A percentile compares a stretch with the other conserved stretches of the same genome.
These are phyloP conservation scores for Suillus subluteus DNA, from an alignment of 768 basidiomycete species.

Conservation along the genomic window DNA sequence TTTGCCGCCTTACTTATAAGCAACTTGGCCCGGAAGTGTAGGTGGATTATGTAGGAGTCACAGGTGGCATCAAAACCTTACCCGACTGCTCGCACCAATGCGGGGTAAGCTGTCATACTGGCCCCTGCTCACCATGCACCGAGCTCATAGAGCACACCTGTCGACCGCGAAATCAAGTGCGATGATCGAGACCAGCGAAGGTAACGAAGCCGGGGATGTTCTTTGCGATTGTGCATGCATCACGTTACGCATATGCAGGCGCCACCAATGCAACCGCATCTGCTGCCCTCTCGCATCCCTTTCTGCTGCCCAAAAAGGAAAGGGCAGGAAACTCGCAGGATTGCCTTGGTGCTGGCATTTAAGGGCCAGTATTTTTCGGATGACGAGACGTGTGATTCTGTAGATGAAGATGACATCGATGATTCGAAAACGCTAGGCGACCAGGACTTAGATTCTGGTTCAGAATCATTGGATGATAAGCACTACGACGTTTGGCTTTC, in stretches of 20 bases:
- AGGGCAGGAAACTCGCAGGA: slow-evolving; percentile 59
- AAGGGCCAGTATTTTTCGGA: no score
- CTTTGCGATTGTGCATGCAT: slow-evolving; percentile 81
- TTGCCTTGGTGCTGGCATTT: slow-evolving; percentile 47
- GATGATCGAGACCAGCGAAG: slow-evolving; percentile 38
- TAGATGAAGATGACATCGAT: no score
- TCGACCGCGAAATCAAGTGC: slow-evolving; percentile 69
- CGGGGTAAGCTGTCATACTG: slow-evolving; percentile 68
- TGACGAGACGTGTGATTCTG: no score
- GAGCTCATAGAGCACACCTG: slow-evolving; percentile 77
- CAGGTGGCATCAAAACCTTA: slow-evolving; percentile 67
- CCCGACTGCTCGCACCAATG: slow-evolving; percentile 78
- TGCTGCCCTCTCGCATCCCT: slow-evolving; percentile 92
- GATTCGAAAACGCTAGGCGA: no score
- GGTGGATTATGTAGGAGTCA: no score
- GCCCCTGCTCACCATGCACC: slow-evolving; percentile 79
- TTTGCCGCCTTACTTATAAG: no score
- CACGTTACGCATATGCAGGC: slow-evolving; percentile 79
- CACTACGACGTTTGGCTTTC: no score
- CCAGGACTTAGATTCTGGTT: no score
- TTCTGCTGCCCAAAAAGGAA: slow-evolving; percentile 53
- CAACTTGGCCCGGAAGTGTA: no score
- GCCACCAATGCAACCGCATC: slow-evolving; percentile 80
- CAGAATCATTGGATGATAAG: no score
- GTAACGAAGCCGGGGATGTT: slow-evolving; percentile 60